Evolutionary conservation across 257 asterid species (phyloP).

Genomic region (Primulina eburnea): DNA sequence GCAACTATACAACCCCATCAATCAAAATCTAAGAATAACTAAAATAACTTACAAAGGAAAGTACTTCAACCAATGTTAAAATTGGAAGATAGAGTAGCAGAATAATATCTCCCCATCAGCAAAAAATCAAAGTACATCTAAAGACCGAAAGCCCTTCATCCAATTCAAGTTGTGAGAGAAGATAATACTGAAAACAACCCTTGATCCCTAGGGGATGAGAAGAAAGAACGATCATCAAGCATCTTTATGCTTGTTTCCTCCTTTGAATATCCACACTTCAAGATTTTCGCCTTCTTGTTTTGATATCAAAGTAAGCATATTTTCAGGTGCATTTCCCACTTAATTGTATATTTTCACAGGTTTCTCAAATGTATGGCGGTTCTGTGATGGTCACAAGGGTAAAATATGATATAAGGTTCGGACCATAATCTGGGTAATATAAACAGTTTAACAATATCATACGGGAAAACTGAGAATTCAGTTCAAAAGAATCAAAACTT

Average conservation of each 20-base stretch:
- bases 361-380: constrained; percentile 85
- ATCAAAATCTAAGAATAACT: constrained; percentile 36
- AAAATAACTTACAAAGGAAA: constrained; percentile 28
- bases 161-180: constrained; percentile 19
- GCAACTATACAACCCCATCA: constrained; percentile 47
- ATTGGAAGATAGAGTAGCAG: constrained; percentile 12
- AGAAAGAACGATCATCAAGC: background rate
- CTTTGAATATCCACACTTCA: constrained; percentile 19
- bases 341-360: constrained; percentile 88
- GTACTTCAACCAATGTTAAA: constrained; percentile 24
- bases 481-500: background rate
- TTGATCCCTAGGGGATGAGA: constrained; percentile 15
- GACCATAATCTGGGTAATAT: background rate
- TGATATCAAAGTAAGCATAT: background rate
- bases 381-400: constrained; percentile 50
- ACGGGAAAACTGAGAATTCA: background rate
- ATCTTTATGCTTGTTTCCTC: constrained; percentile 19
- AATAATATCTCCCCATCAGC: constrained; percentile 19
- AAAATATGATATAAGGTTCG: constrained; percentile 11
- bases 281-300: constrained; percentile 12
- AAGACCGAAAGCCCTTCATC: constrained; percentile 24
- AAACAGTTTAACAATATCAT: background rate
- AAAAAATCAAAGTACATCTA: constrained; percentile 17
- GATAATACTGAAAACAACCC: constrained; percentile 22
- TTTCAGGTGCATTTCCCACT: constrained; percentile 24